Conservation (phyloP, 495 filamentous ascomycete species). For the Aspergillus egyptiacus region DNA sequence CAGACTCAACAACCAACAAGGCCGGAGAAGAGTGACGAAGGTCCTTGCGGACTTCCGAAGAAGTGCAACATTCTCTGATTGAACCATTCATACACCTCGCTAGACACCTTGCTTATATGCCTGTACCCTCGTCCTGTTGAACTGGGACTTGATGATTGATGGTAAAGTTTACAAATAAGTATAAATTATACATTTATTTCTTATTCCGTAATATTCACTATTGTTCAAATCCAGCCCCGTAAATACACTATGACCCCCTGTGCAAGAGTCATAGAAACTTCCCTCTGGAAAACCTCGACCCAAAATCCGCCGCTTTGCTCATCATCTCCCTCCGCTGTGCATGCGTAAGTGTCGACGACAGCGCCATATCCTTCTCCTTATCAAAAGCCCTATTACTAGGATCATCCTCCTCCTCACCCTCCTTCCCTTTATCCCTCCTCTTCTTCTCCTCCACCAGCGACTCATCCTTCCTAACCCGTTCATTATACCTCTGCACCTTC, state of each 20-base stretch:
- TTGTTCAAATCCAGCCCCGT: too few species aligned
- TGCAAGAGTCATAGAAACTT: conserved; percentile 48
- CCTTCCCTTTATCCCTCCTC: conserved; percentile 35
- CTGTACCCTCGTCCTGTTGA: conserved; percentile 13
- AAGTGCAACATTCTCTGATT: conserved; percentile 59
- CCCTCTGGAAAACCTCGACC: conserved; percentile 72
- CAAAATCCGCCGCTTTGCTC: conserved; percentile 74
- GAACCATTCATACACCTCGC: conserved; percentile 12
- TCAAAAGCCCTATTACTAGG: conserved; percentile 86
- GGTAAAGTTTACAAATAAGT: conserved; percentile 5
- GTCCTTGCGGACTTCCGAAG: conserved; percentile 65
- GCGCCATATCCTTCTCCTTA: conserved; percentile 87
- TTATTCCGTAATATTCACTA: too few species aligned
- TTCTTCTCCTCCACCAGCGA: conserved; percentile 45
- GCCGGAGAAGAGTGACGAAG: conserved; percentile 40
- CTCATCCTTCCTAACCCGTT: conserved; percentile 56
- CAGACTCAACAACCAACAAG: conserved; percentile 23
- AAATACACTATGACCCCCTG: too few species aligned
- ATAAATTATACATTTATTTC: not conserved
- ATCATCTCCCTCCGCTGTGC: conserved; percentile 74
- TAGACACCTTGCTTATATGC: conserved; percentile 9
- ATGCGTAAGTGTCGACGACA: conserved; percentile 65
- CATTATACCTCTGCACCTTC: conserved; percentile 56
- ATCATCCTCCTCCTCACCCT: conserved; percentile 85
- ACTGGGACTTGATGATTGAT: conserved; percentile 9